Evolutionary conservation across 305 asterid genomes (phyloP).

Genomic region (Solanum hybrid): DNA sequence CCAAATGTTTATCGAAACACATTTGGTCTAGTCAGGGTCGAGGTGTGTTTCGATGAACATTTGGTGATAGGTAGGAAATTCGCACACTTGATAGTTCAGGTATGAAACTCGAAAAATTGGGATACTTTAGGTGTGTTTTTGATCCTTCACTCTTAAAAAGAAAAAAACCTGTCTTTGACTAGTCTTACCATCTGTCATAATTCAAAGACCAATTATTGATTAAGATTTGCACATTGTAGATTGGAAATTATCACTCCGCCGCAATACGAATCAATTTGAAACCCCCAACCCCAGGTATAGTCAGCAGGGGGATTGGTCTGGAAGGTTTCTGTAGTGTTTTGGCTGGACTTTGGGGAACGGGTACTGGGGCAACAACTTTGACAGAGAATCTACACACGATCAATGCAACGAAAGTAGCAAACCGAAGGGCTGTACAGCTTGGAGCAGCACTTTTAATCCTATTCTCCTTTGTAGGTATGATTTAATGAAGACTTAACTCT

Average conservation of each 20-base stretch:
- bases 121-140: neutral
- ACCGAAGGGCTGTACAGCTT: constrained; percentile 57
- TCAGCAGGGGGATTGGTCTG: constrained; percentile 83
- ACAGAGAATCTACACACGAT: constrained; percentile 83
- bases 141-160: neutral
- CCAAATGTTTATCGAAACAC: neutral
- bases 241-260: constrained; percentile 76
- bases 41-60: neutral
- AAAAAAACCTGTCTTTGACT: neutral
- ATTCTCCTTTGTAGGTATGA: constrained; percentile 79
- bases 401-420: constrained; percentile 67
- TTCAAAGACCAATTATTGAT: neutral
- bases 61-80: neutral
- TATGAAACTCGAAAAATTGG: neutral
- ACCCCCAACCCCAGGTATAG: constrained; percentile 84
- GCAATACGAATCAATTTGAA: constrained; percentile 53
- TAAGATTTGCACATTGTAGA: constrained; percentile 22
- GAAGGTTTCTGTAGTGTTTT: constrained; percentile 92
- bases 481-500: neutral
- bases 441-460: constrained; percentile 78
- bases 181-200: neutral
- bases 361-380: constrained; percentile 87
- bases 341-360: constrained; percentile 98
- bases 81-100: neutral
- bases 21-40: neutral